Base-by-base conservation (phyloP, 306 rosid genomes). In the Trifolium fragiferum region DNA sequence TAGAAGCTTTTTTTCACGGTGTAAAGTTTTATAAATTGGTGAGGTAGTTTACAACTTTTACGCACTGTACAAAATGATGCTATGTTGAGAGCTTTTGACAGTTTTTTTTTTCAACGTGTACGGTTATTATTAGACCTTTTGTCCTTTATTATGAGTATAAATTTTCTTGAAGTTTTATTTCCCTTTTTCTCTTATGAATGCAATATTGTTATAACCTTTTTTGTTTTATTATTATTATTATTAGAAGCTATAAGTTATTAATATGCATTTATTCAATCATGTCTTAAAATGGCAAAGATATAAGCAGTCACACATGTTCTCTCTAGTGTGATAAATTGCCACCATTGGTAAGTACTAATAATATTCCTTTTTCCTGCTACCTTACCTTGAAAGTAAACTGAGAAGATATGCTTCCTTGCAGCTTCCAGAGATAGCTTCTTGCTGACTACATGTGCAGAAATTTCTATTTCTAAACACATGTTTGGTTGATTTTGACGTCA, bases 11-110 rank as follows among this genome's bases (percentile, higher is more conserved):
- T 68, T 85, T 30, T 57, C 37, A 76, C 89, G 92, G 77, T 87
- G 96, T 89, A 85, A 84, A 86, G 83, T 81, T 82, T 77, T 77
- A 84, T 78, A 78, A 80, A 71, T 77, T 75, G 89, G 80, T 86
- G 91, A 87, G 92, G 81, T 89, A 86, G 90, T 81, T 50, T 40
- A 40, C 70, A 66, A 57, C 75, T 72, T 72, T 75, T 66, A 78
- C 90, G 84, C 62, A 91, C 92, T 91, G 92, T 91, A 90, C 92
- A 90, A 91, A 80, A 40, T 40, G 8, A 65, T 65, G 70, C 33
- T 40, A 38, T 40, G 49, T 86, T 84, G 86, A 88, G 86, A 88
- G 85, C 81, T 81, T 89, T 89, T 87, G 64, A 58, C 41, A 32
- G 12, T 85, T 78, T 88, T 54, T 85, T 85, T 76, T 76, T 72